A percentile compares a stretch with the other conserved stretches of the same genome.
These are phyloP conservation scores for Candida mattraensis DNA, from an alignment of 805 yeast species.

Conservation along the genomic window DNA sequence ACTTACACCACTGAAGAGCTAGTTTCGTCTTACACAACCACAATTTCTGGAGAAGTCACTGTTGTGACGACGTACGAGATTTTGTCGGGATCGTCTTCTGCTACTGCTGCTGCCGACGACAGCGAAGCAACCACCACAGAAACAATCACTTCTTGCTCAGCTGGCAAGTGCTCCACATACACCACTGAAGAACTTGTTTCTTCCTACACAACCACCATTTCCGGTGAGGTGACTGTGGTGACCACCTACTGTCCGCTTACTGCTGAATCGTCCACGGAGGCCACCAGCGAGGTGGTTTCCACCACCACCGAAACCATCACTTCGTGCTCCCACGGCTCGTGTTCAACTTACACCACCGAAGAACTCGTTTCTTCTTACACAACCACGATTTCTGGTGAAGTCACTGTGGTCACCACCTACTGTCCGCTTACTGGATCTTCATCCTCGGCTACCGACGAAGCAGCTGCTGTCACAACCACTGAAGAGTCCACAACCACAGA, in stretches of 20 bases:
- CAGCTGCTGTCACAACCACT: background rate
- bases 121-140: constrained; percentile 12
- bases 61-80: constrained; percentile 23
- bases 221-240: constrained; percentile 21
- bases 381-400: constrained; percentile 22
- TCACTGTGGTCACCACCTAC: constrained; percentile 11
- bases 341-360: constrained; percentile 15
- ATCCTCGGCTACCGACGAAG: constrained; percentile 10
- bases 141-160: constrained; percentile 23
- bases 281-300: constrained; percentile 5
- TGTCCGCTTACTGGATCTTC: constrained; percentile 3
- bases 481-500: constrained; percentile 12
- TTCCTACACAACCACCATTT: constrained; percentile 25
- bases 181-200: constrained; percentile 21
- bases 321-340: constrained; percentile 23
- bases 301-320: constrained; percentile 18
- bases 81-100: constrained; percentile 9
- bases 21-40: constrained; percentile 25
- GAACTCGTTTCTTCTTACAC: constrained; percentile 27
- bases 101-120: constrained; percentile 1
- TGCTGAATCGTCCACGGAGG: constrained; percentile 4
- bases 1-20: constrained; percentile 18
- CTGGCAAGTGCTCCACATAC: constrained; percentile 17
- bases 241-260: constrained; percentile 21
- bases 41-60: constrained; percentile 18